A percentile compares a stretch with the other conserved stretches of the same genome.
Conservation (phyloP, 495 filamentous ascomycete genomes). For the Aspergillus nidulans region DNA sequence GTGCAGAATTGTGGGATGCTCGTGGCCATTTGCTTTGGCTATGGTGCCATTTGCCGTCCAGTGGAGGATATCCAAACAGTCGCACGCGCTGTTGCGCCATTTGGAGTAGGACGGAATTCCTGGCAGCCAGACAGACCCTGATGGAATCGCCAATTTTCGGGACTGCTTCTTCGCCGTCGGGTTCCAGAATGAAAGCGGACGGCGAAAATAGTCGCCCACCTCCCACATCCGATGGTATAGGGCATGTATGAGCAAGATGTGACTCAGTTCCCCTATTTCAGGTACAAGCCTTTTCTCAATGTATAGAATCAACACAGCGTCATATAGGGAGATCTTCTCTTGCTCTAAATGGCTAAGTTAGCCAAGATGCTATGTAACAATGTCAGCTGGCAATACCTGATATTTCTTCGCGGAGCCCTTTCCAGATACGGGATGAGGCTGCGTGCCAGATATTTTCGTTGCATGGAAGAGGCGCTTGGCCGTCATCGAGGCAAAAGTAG, state of each 20-base stretch:
- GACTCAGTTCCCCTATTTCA: slow-evolving; percentile 43
- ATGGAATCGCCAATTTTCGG: slow-evolving; percentile 31
- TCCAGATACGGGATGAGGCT: slow-evolving; percentile 33
- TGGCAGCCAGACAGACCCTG: slow-evolving; percentile 46
- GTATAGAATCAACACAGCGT: slow-evolving; percentile 43
- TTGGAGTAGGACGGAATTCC: slow-evolving; percentile 47
- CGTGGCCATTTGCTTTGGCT: slow-evolving; percentile 41
- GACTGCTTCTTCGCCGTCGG: slow-evolving; percentile 45
- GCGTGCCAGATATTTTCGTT: slow-evolving; percentile 47
- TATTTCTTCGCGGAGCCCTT: slow-evolving; percentile 25
- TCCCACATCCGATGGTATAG: slow-evolving; percentile 50
- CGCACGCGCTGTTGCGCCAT: slow-evolving; percentile 53
- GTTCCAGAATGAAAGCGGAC: slow-evolving; percentile 45
- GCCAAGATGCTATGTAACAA: neutral
- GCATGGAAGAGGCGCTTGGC: slow-evolving; percentile 39
- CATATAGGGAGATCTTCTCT: slow-evolving; percentile 38
- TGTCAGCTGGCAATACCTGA: slow-evolving; percentile 18
- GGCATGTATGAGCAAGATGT: slow-evolving; percentile 46
- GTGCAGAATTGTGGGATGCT: slow-evolving; percentile 49
- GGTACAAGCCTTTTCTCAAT: slow-evolving; percentile 45
- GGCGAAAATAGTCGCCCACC: slow-evolving; percentile 43
- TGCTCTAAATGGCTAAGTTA: slow-evolving; percentile 9
- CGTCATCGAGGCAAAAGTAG: slow-evolving; percentile 38
- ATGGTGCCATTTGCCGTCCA: slow-evolving; percentile 49
- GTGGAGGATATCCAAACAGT: slow-evolving; percentile 52